phyloP scores from a whole-genome alignment of 108 stramenopile species.

The Nitzschia sp. region DNA sequence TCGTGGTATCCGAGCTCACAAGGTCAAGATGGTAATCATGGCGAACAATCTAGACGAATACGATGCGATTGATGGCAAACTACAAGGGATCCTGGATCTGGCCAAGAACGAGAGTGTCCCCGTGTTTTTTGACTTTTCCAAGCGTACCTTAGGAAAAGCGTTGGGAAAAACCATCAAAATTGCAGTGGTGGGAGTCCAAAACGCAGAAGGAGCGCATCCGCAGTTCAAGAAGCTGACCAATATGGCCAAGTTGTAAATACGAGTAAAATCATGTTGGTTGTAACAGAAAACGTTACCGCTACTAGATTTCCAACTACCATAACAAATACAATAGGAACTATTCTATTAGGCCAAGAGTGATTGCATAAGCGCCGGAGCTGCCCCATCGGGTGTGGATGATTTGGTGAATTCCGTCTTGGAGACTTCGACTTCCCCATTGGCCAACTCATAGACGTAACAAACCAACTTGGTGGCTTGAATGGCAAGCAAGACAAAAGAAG shows the following conservation, averaged over 20 bases:
- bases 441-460: conserved; percentile 86
- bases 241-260: conserved; percentile 4
- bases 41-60: conserved; percentile 92
- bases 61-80: conserved; percentile 78
- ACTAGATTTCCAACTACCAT: no score
- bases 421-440: conserved; percentile 74
- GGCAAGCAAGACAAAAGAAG: conserved; percentile 92
- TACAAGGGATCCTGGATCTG: conserved; percentile 79
- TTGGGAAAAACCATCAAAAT: conserved; percentile 87
- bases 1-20: conserved; percentile 81
- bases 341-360: conserved; percentile 29
- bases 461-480: conserved; percentile 91
- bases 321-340: no score
- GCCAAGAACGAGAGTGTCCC: conserved; percentile 70
- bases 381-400: conserved; percentile 11
- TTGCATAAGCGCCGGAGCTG: conserved; percentile 26
- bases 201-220: conserved; percentile 90
- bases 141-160: conserved; percentile 83
- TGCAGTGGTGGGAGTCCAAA: conserved; percentile 87
- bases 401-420: conserved; percentile 85
- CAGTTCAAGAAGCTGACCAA: conserved; percentile 76
- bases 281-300: neutral
- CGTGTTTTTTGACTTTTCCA: conserved; percentile 83
- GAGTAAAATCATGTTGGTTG: neutral
- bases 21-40: conserved; percentile 87